Conservation (phyloP, 345 rosid genomes). For the Populus davidiana region DNA sequence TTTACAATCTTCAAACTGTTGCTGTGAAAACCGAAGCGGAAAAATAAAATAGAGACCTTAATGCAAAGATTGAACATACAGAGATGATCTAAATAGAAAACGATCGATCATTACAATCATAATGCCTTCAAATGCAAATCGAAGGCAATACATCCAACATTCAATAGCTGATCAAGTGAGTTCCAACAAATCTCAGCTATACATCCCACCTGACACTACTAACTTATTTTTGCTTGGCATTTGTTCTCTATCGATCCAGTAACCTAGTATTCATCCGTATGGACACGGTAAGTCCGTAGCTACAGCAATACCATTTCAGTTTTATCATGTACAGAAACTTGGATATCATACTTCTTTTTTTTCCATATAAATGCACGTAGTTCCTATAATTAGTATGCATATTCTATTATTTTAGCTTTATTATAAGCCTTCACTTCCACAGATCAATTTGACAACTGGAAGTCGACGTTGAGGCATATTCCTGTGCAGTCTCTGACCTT, state of each 20-base stretch:
- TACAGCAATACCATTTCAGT: conserved; percentile 42
- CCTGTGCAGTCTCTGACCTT: conserved; percentile 52
- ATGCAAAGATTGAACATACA: not conserved
- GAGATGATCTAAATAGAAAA: not conserved
- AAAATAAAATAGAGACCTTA: not conserved
- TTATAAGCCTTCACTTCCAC: conserved; percentile 64
- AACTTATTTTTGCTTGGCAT: conserved; percentile 28
- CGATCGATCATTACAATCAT: conserved; percentile 6
- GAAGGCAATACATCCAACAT: conserved; percentile 30
- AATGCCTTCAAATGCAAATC: conserved; percentile 21
- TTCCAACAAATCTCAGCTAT: conserved; percentile 30
- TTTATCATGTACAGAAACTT: conserved; percentile 65
- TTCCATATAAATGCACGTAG: conserved; percentile 27
- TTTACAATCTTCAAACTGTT: not conserved
- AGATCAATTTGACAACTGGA: conserved; percentile 78
- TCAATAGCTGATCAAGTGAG: conserved; percentile 17
- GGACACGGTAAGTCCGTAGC: conserved; percentile 25
- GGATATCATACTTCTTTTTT: conserved; percentile 21
- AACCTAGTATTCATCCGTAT: conserved; percentile 18
- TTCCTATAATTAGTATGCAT: conserved; percentile 44
- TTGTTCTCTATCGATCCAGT: conserved; percentile 15
- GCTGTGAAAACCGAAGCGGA: not conserved
- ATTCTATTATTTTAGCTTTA: conserved; percentile 15
- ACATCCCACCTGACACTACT: conserved; percentile 20
- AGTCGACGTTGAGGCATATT: conserved; percentile 59